Percentiles rank a stretch among this genome's conserved stretches.
phyloP scores from a whole-genome alignment of 768 basidiomycete genomes.

The Boletus tomentosulus region DNA sequence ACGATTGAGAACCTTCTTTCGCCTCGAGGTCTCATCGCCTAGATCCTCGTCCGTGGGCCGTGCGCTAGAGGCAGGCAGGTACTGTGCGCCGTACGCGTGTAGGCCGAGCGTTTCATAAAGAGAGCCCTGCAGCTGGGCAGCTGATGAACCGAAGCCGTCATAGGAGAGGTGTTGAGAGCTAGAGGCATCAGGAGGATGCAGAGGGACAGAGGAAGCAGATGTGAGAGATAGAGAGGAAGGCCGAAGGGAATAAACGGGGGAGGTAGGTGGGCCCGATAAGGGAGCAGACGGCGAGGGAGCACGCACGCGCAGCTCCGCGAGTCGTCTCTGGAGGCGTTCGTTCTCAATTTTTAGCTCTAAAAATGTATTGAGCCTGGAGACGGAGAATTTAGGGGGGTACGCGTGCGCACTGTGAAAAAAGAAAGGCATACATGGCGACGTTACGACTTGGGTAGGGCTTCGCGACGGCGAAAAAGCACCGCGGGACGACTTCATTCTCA shows the following conservation, averaged over 20 bases:
- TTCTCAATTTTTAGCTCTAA: constrained; percentile 88
- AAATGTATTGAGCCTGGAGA: constrained; percentile 59
- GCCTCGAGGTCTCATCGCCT: constrained; percentile 49
- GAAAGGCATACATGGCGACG: constrained; percentile 52
- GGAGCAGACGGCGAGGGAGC: constrained; percentile 16
- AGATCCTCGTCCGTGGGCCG: constrained; percentile 38
- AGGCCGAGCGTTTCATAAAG: constrained; percentile 20
- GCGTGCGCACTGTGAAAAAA: not conserved
- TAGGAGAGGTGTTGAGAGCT: constrained; percentile 17
- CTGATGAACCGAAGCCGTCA: constrained; percentile 11
- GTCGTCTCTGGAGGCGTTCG: constrained; percentile 65
- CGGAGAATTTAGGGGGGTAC: constrained; percentile 1
- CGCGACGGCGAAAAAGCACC: constrained; percentile 71
- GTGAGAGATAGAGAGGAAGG: constrained; percentile 25
- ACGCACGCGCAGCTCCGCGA: constrained; percentile 40
- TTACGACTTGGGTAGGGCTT: constrained; percentile 76
- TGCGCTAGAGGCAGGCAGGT: constrained; percentile 8
- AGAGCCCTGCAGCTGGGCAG: constrained; percentile 9
- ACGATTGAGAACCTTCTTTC: constrained; percentile 52
- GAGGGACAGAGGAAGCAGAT: constrained; percentile 18
- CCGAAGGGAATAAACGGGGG: constrained; percentile 26
- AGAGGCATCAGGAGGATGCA: constrained; percentile 10
- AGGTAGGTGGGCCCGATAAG: constrained; percentile 11
- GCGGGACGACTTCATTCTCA: constrained; percentile 36
- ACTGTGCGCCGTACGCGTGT: constrained; percentile 15